Percentiles rank a stretch among this genome's conserved stretches.
Conservation (phyloP, 768 basidiomycete species). For the Boletus vinaceobasis region DNA sequence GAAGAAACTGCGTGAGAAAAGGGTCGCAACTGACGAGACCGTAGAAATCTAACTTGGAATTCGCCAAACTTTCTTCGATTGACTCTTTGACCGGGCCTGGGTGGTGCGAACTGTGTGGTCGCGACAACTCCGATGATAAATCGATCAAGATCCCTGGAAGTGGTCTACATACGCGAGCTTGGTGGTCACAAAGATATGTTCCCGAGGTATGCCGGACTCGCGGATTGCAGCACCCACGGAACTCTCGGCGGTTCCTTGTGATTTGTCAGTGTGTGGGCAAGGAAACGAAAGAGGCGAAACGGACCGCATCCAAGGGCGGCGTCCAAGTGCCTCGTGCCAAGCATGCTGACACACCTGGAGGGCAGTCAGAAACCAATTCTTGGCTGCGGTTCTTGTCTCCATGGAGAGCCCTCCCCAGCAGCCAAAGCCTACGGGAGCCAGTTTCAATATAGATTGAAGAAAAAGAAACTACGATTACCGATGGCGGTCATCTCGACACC, state of each 20-base stretch:
- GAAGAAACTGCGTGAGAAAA: neutral
- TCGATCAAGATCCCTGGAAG: neutral
- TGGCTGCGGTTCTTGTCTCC: neutral
- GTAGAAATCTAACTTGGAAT: conserved; percentile 43
- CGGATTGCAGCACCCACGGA: conserved; percentile 44
- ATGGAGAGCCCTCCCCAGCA: neutral
- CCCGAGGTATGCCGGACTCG: conserved; percentile 43
- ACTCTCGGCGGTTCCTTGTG: conserved; percentile 42
- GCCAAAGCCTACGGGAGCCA: neutral
- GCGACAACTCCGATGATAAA: neutral
- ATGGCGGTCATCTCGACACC: too few species aligned
- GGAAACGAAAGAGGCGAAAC: neutral
- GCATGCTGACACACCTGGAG: neutral
- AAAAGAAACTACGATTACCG: neutral
- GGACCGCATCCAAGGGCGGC: conserved; percentile 18
- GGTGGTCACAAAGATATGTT: conserved; percentile 48
- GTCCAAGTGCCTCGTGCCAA: conserved; percentile 39
- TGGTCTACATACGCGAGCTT: conserved; percentile 37
- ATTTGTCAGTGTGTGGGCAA: neutral
- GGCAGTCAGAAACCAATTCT: neutral
- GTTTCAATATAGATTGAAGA: neutral
- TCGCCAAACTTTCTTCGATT: conserved; percentile 40
- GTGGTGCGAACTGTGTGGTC: conserved; percentile 15
- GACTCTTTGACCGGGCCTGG: conserved; percentile 37
- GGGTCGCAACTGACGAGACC: conserved; percentile 35